Conservation (phyloP, 495 filamentous ascomycete genomes). For the Parathielavia appendiculata region DNA sequence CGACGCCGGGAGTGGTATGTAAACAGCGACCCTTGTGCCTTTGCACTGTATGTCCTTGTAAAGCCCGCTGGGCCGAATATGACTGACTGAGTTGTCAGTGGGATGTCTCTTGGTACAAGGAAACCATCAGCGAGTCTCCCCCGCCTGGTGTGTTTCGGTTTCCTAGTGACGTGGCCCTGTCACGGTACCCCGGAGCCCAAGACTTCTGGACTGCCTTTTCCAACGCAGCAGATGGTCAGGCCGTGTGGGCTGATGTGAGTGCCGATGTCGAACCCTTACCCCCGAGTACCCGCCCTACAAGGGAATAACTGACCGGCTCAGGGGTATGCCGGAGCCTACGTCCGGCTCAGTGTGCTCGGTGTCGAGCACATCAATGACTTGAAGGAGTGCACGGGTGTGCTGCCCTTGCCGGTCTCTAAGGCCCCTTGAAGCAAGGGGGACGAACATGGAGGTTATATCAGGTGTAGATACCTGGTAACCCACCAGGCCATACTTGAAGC, state of each 20-base stretch:
- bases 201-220: neutral
- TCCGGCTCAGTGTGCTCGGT: neutral
- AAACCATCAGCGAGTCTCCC: neutral
- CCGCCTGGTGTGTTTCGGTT: neutral
- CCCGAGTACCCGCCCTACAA: neutral
- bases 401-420: neutral
- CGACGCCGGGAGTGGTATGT: neutral
- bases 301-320: neutral
- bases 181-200: neutral
- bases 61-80: too few relatives aligned
- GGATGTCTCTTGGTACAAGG: neutral
- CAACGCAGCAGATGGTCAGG: neutral
- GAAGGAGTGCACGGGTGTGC: neutral
- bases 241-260: slow-evolving; percentile 1
- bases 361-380: neutral
- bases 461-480: too few relatives aligned
- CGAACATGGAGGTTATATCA: too few relatives aligned
- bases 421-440: too few relatives aligned
- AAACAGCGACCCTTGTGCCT: too few relatives aligned
- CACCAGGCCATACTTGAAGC: too few relatives aligned
- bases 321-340: neutral
- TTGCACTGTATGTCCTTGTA: too few relatives aligned
- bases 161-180: neutral
- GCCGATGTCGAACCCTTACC: neutral
- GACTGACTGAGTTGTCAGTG: neutral